Evolutionary conservation across 2,329 filamentous ascomycete genomes (phyloP).

Genomic region (Xylaria digitata): DNA sequence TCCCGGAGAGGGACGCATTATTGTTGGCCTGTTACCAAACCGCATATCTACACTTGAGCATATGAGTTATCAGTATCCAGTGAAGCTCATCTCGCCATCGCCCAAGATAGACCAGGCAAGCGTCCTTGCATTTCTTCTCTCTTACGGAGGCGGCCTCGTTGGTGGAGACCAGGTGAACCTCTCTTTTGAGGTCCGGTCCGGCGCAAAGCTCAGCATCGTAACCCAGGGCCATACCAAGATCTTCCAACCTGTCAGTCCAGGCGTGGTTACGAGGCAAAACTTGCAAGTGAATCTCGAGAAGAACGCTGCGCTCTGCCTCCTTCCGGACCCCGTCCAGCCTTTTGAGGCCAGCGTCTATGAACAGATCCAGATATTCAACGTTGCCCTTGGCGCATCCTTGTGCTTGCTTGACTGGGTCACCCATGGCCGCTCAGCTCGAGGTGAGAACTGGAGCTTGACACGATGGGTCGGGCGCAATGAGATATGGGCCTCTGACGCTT

Average conservation of each 20-base stretch:
- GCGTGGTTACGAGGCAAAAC: slow-evolving; percentile 68
- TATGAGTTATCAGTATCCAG: slow-evolving; percentile 90
- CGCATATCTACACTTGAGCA: slow-evolving; percentile 76
- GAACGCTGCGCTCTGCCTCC: slow-evolving; percentile 69
- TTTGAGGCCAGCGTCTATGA: slow-evolving; percentile 86
- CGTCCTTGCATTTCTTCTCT: slow-evolving; percentile 87
- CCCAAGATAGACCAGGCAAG: slow-evolving; percentile 72
- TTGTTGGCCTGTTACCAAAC: slow-evolving; percentile 78
- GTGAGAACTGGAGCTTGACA: slow-evolving; percentile 87
- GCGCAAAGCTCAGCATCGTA: slow-evolving; percentile 74
- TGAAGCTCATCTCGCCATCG: slow-evolving; percentile 89
- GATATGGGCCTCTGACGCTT: slow-evolving; percentile 68
- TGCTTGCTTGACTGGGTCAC: slow-evolving; percentile 96
- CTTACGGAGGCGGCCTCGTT: slow-evolving; percentile 93
- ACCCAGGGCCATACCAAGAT: slow-evolving; percentile 92
- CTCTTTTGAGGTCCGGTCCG: slow-evolving; percentile 70
- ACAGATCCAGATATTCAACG: slow-evolving; percentile 82
- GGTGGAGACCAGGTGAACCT: slow-evolving; percentile 86
- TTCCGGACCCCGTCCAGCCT: slow-evolving; percentile 94
- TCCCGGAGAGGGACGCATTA: slow-evolving; percentile 82
- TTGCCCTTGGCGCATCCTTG: slow-evolving; percentile 69
- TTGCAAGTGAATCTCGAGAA: slow-evolving; percentile 63
- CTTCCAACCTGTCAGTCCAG: slow-evolving; percentile 77
- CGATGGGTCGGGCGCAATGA: slow-evolving; percentile 89
- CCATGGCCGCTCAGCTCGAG: slow-evolving; percentile 83